Percentiles rank a stretch among this genome's conserved stretches.
Conservation (phyloP, 768 basidiomycete species). For the Hygrocybe coccinea region DNA sequence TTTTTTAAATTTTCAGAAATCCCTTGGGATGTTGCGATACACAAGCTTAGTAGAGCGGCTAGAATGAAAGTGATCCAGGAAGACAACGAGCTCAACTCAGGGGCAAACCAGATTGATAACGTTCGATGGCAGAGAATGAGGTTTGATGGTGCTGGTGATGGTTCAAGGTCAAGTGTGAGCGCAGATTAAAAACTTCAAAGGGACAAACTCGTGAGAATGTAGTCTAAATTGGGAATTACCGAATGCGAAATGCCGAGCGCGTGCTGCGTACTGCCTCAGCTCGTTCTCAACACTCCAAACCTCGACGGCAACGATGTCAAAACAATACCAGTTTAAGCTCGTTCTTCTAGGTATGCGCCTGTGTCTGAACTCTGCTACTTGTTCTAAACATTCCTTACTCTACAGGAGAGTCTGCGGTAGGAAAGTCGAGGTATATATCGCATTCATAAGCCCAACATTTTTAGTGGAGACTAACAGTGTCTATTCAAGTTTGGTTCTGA, state of each 20-base stretch:
- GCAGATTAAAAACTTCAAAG: slow-evolving; percentile 1
- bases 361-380: background rate
- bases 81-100: slow-evolving; percentile 26
- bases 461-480: background rate
- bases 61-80: slow-evolving; percentile 14
- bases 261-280: background rate
- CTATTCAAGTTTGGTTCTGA: slow-evolving; percentile 71
- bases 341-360: slow-evolving; percentile 78
- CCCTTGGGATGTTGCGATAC: slow-evolving; percentile 8
- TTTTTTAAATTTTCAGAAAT: slow-evolving; percentile 35
- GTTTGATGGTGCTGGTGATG: slow-evolving; percentile 39
- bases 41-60: slow-evolving; percentile 34
- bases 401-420: slow-evolving; percentile 93
- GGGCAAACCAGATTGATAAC: slow-evolving; percentile 8
- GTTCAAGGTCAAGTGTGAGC: slow-evolving; percentile 20
- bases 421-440: slow-evolving; percentile 79
- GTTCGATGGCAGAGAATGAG: slow-evolving; percentile 12
- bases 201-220: slow-evolving; percentile 16
- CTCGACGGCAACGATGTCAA: slow-evolving; percentile 62
- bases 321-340: slow-evolving; percentile 93
- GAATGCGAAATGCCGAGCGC: slow-evolving; percentile 11
- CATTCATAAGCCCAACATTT: background rate
- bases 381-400: slow-evolving; percentile 12
- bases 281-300: background rate
- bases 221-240: slow-evolving; percentile 16